These are phyloP conservation scores for Diaporthe ilicicola DNA, from an alignment of 2,329 filamentous ascomycete species.

Conservation along the genomic window DNA sequence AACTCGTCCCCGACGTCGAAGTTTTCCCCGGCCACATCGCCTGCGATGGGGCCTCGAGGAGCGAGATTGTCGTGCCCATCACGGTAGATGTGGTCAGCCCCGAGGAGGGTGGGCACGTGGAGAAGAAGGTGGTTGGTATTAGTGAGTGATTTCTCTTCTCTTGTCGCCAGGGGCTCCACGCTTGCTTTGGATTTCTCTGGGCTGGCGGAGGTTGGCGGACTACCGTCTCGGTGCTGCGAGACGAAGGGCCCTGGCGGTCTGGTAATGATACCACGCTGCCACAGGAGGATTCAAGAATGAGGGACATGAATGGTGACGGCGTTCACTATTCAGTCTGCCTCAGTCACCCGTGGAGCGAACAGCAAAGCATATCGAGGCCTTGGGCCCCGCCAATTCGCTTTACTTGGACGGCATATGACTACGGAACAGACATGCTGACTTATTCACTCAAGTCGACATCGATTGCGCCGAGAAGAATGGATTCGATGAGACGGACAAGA, in stretches of 20 bases:
- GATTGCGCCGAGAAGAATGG: constrained; percentile 75
- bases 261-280: neutral
- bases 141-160: neutral
- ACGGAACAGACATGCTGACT: neutral
- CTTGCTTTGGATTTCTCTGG: constrained; percentile 50
- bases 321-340: neutral
- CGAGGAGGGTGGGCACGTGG: constrained; percentile 36
- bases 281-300: neutral
- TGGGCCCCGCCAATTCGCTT: no score
- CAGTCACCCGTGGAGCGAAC: no score
- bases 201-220: no score
- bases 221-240: neutral
- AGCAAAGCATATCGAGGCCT: no score
- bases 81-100: constrained; percentile 46
- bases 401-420: neutral
- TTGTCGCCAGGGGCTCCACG: constrained; percentile 50
- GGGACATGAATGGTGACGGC: no score
- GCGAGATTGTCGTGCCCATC: constrained; percentile 85
- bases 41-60: constrained; percentile 78
- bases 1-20: constrained; percentile 76
- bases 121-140: constrained; percentile 57
- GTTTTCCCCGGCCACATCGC: constrained; percentile 83
- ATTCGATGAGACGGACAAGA: constrained; percentile 74
- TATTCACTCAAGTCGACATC: constrained; percentile 64
- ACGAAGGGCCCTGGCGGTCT: neutral